These are phyloP conservation scores for Takashimella tepidaria DNA, from an alignment of 1,284 basidiomycete species.

Conservation along the genomic window DNA sequence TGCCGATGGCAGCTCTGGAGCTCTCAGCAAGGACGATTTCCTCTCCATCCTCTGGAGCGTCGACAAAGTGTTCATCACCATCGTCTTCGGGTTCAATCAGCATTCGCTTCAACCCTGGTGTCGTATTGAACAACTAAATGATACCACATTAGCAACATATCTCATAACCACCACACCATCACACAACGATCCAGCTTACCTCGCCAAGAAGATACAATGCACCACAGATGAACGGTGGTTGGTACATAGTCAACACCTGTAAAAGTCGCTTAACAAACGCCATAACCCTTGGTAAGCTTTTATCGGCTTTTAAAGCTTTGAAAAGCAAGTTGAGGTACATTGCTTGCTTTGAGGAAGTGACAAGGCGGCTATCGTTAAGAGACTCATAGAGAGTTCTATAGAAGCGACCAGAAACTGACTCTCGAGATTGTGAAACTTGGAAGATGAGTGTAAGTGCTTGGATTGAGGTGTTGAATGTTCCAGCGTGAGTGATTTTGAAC, in stretches of 20 bases:
- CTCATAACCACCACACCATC: conserved; percentile 2
- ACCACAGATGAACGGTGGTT: conserved; percentile 85
- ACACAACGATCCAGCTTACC: no score
- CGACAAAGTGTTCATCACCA: conserved; percentile 54
- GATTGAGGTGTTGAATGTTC: conserved; percentile 88
- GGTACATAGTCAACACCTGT: conserved; percentile 71
- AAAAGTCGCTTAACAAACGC: conserved; percentile 83
- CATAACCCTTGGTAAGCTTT: conserved; percentile 58
- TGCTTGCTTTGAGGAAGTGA: conserved; percentile 84
- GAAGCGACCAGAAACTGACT: conserved; percentile 71
- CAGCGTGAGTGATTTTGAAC: conserved; percentile 90
- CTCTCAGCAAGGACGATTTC: conserved; percentile 12
- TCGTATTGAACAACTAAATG: conserved; percentile 65
- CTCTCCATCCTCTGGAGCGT: conserved; percentile 37
- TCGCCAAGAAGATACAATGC: conserved; percentile 61
- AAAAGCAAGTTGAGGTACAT: conserved; percentile 96
- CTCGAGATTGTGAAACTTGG: conserved; percentile 58
- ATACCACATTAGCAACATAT: no score
- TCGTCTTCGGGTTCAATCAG: conserved; percentile 53
- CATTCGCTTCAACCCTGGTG: conserved; percentile 65
- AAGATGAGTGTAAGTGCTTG: conserved; percentile 91
- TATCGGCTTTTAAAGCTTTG: conserved; percentile 82
- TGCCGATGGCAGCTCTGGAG: conserved; percentile 9
- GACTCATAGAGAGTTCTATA: conserved; percentile 89
- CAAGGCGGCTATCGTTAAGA: conserved; percentile 74